phyloP scores from a whole-genome alignment of 495 filamentous ascomycete genomes.

The Neurospora sp. region DNA sequence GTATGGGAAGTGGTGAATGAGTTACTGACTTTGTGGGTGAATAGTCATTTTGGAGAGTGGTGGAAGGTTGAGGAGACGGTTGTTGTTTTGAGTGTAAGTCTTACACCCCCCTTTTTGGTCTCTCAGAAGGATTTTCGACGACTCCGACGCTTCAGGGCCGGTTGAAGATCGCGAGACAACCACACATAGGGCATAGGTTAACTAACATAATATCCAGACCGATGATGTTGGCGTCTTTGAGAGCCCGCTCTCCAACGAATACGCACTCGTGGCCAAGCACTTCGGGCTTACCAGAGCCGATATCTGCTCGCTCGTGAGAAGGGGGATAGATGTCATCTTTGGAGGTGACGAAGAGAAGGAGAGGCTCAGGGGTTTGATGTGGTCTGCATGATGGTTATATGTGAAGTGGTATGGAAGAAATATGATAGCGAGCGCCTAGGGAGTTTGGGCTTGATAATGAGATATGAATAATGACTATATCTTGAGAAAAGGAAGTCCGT shows the following conservation, averaged over 20 bases:
- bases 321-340: slow-evolving; percentile 54
- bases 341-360: slow-evolving; percentile 50
- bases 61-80: slow-evolving; percentile 25
- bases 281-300: slow-evolving; percentile 49
- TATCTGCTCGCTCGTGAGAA: slow-evolving; percentile 45
- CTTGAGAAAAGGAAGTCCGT: neutral
- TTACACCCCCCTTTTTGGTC: neutral
- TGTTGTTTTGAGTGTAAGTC: slow-evolving; percentile 29
- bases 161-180: neutral
- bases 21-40: neutral
- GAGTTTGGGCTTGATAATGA: neutral
- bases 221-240: slow-evolving; percentile 83
- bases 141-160: neutral
- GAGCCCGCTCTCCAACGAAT: slow-evolving; percentile 71
- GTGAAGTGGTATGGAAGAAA: neutral
- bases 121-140: neutral
- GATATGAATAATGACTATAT: neutral
- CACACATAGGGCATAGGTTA: no score
- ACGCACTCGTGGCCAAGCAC: slow-evolving; percentile 59
- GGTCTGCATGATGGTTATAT: slow-evolving; percentile 1
- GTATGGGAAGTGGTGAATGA: neutral
- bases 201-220: slow-evolving; percentile 40
- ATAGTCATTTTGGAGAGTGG: slow-evolving; percentile 25
- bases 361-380: slow-evolving; percentile 44
- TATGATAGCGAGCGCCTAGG: neutral